Percentiles rank a stretch among this genome's conserved stretches.
phyloP scores from a whole-genome alignment of 805 yeast species.

The Starmerella kuoi region DNA sequence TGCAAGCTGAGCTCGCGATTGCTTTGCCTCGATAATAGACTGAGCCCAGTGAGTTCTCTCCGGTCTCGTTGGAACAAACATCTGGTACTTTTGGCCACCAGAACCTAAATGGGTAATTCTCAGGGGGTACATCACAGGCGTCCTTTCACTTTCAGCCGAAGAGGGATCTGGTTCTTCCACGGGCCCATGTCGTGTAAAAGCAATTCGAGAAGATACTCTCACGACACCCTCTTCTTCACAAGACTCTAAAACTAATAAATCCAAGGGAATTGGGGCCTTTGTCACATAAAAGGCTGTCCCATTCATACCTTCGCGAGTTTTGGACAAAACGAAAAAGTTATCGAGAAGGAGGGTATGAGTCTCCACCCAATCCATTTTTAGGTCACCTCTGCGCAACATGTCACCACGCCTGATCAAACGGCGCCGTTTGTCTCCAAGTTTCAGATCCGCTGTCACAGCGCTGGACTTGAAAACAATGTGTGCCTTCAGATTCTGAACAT shows the following conservation, averaged over 20 bases:
- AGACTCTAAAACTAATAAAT: slow-evolving; percentile 46
- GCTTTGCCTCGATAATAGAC: slow-evolving; percentile 38
- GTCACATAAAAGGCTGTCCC: slow-evolving; percentile 29
- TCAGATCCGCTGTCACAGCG: slow-evolving; percentile 37
- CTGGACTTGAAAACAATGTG: slow-evolving; percentile 43
- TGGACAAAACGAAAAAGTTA: slow-evolving; percentile 41
- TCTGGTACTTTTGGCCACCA: slow-evolving; percentile 25
- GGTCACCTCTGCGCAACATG: slow-evolving; percentile 49
- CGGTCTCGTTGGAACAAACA: slow-evolving; percentile 25
- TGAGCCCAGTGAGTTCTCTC: slow-evolving; percentile 51
- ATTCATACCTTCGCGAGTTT: slow-evolving; percentile 28
- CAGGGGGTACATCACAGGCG: slow-evolving; percentile 28
- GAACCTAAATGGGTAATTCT: slow-evolving; percentile 29
- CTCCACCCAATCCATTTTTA: slow-evolving; percentile 45
- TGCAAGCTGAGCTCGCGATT: slow-evolving; percentile 28
- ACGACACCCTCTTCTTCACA: slow-evolving; percentile 32
- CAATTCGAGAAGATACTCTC: slow-evolving; percentile 22
- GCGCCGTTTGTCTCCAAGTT: slow-evolving; percentile 43
- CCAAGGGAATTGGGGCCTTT: slow-evolving; percentile 32
- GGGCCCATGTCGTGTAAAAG: slow-evolving; percentile 17
- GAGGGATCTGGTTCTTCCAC: background rate
- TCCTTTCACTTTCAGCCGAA: slow-evolving; percentile 16
- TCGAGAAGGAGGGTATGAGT: slow-evolving; percentile 51
- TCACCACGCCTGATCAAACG: slow-evolving; percentile 47
- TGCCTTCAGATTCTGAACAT: slow-evolving; percentile 41